Evolutionary conservation across 2,329 filamentous ascomycete species (phyloP), one percentile per base, ranked within the genome.

Genomic region (Periglandula ipomoeae): DNA sequence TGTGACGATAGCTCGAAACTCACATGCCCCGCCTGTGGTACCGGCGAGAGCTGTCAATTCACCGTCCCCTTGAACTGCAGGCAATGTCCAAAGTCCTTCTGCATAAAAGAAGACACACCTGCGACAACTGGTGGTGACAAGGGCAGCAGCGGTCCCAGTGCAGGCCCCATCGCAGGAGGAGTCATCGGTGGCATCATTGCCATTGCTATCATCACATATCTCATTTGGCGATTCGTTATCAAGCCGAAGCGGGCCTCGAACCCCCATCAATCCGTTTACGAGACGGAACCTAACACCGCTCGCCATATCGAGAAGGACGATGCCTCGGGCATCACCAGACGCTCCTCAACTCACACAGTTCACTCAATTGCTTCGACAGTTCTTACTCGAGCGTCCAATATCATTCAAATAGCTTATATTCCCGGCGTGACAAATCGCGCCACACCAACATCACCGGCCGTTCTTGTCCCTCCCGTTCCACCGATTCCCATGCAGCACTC

Each of bases 321-420:
- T 27, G 56, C 55, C 22, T 58, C 61, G 3, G 56, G 65, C 45
- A 56, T 61, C 74, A 61, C 73, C 65, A 49, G 73, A 73, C 77
- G 89, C 57, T 79, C 85, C 48, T 93, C 90, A 10, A 87, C 87
- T 40, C 82, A 93, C 63, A 87, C 87, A n/a, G 84, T 91, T 48
- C 79, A 85, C 60, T 97, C 91, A 11, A 89, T 98, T 62, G 93
- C 93, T 15, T 96, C 90, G 9, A 97, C 91, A 23, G 89, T 97
- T 51, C 79, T 96, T 52, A 97, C 93, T 17, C 84, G 93, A 53
- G 93, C 93, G 44, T 97, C 93, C 61, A 98, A 98, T 72, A 91
- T 98, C 64, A 98, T 98, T 60, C 93, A 97, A 70, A 98, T 98
- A 68, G 93, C 93, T 49, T 98, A 97, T 67, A 97, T 98, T 56